phyloP scores from a whole-genome alignment of 768 basidiomycete species.

The Leccinum rimulosum region DNA sequence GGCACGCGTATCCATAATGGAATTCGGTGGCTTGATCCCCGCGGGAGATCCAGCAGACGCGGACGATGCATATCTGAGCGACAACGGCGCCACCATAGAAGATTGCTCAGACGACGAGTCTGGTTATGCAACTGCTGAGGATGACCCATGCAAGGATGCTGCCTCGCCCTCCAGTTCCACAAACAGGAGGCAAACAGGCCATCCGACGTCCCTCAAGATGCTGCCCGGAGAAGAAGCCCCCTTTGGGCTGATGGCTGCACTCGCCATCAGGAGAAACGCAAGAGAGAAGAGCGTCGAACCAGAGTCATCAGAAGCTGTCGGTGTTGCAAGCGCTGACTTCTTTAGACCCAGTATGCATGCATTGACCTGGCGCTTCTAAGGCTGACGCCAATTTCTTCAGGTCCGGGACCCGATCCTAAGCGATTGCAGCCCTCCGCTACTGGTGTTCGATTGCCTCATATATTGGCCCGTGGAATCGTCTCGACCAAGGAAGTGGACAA shows the following conservation, averaged over 20 bases:
- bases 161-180: slow-evolving; percentile 32
- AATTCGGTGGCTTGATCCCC: slow-evolving; percentile 66
- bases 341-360: slow-evolving; percentile 54
- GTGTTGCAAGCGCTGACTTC: slow-evolving; percentile 66
- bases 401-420: slow-evolving; percentile 41
- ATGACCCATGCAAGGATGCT: slow-evolving; percentile 20
- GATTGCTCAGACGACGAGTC: slow-evolving; percentile 37
- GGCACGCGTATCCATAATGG: slow-evolving; percentile 64
- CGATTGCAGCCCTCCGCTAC: slow-evolving; percentile 37
- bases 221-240: slow-evolving; percentile 63
- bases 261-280: slow-evolving; percentile 48
- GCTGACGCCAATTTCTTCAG: slow-evolving; percentile 26
- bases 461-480: slow-evolving; percentile 62
- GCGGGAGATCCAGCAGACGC: slow-evolving; percentile 57
- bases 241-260: slow-evolving; percentile 72
- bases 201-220: slow-evolving; percentile 47
- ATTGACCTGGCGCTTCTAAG: neutral
- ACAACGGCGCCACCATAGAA: slow-evolving; percentile 36
- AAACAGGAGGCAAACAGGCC: slow-evolving; percentile 39
- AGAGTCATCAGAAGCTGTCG: slow-evolving; percentile 49
- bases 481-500: slow-evolving; percentile 64
- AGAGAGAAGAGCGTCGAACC: slow-evolving; percentile 42
- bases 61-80: slow-evolving; percentile 35
- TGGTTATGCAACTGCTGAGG: slow-evolving; percentile 26
- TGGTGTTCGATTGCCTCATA: slow-evolving; percentile 57